These are phyloP conservation scores for Sporodiniella umbellata DNA, from an alignment of 371 early-diverging fungal species.

Conservation along the genomic window DNA sequence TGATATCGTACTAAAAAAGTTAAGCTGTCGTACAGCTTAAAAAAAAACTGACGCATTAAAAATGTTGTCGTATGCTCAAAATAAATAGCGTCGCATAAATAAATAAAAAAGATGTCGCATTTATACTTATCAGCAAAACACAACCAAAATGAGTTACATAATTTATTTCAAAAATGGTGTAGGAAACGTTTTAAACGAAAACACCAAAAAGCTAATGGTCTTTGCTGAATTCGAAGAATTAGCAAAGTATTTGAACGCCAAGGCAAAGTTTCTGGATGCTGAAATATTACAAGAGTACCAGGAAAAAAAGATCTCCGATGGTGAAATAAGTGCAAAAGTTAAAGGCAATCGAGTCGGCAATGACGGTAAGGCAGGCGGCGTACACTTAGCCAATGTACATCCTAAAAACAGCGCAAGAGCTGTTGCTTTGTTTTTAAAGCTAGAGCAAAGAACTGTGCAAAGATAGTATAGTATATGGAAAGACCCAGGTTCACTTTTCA, in stretches of 20 bases:
- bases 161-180: constrained; percentile 8
- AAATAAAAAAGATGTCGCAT: not conserved
- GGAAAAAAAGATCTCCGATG: not conserved
- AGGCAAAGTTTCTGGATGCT: not conserved
- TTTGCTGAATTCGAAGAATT: constrained; percentile 6
- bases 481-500: constrained; percentile 8
- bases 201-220: constrained; percentile 10
- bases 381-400: constrained; percentile 8
- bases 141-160: not conserved
- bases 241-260: not conserved
- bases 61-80: too few species aligned
- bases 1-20: not conserved
- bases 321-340: not conserved
- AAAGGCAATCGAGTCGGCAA: constrained; percentile 1
- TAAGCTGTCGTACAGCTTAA: not conserved
- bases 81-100: not conserved
- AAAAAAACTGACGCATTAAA: not conserved
- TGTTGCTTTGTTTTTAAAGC: constrained; percentile 2
- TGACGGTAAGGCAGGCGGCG: constrained; percentile 9
- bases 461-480: not conserved
- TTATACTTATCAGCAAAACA: not conserved
- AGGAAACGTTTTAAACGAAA: constrained; percentile 9
- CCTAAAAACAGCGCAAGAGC: constrained; percentile 13
- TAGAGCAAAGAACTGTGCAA: constrained; percentile 1
- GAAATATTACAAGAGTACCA: not conserved